Evolutionary conservation across 1,284 basidiomycete species (phyloP).

Genomic region (Moesziomyces globuligerus): DNA sequence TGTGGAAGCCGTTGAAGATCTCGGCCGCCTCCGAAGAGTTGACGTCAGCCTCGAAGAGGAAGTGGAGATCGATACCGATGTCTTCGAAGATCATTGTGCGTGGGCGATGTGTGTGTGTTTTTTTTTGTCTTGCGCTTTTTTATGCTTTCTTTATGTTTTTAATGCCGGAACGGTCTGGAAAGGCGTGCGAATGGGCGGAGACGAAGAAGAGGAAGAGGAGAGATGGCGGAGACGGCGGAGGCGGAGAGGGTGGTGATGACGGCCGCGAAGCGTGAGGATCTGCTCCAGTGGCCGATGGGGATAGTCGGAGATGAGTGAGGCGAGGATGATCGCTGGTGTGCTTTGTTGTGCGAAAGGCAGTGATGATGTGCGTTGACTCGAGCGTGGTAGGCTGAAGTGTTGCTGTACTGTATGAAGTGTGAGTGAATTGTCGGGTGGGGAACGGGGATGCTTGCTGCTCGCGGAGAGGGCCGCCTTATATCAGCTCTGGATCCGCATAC

Average conservation of each 20-base stretch:
- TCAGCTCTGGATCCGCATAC: not conserved
- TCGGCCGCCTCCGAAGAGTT: not conserved
- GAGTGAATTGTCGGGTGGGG: constrained; percentile 4
- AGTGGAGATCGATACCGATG: constrained; percentile 29
- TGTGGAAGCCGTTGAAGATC: constrained; percentile 8
- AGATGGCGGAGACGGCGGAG: too few relatives aligned
- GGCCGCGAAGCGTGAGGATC: not conserved
- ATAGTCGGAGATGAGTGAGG: not conserved
- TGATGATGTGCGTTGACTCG: too few relatives aligned
- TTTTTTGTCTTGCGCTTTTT: constrained; percentile 8
- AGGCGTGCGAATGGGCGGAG: not conserved
- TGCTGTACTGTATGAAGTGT: not conserved
- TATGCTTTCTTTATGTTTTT: not conserved
- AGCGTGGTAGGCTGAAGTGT: too few relatives aligned
- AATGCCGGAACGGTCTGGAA: not conserved
- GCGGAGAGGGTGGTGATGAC: not conserved
- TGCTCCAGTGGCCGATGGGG: not conserved
- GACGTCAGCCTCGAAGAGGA: constrained; percentile 9
- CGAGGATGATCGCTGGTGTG: too few relatives aligned
- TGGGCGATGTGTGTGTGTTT: constrained; percentile 1
- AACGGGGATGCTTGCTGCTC: not conserved
- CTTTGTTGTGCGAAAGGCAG: not conserved
- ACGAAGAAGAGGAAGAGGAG: not conserved
- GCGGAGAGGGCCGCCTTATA: constrained; percentile 4
- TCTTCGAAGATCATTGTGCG: constrained; percentile 22